A percentile compares a stretch with the other conserved stretches of the same genome.
phyloP scores from a whole-genome alignment of 768 basidiomycete genomes.

The Mycena leptocephala region DNA sequence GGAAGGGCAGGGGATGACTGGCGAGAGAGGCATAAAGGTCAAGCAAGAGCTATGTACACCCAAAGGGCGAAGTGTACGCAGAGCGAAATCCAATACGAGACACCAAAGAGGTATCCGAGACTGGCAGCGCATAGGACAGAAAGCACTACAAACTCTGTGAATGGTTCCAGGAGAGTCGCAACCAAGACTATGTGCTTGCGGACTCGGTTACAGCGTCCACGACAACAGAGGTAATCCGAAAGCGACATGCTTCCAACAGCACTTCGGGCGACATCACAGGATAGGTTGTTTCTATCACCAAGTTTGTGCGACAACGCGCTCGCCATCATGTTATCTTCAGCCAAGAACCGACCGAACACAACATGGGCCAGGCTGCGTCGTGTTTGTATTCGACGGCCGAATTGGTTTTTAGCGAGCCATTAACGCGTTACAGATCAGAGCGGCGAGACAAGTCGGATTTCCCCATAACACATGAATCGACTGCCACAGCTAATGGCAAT shows the following conservation, averaged over 20 bases:
- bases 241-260: conserved; percentile 93
- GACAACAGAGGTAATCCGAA: conserved; percentile 87
- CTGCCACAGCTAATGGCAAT: conserved; percentile 90
- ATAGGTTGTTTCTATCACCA: conserved; percentile 88
- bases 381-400: conserved; percentile 41
- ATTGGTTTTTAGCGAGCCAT: conserved; percentile 76
- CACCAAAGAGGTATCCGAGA: conserved; percentile 63
- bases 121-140: conserved; percentile 77
- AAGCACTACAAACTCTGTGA: conserved; percentile 89
- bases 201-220: conserved; percentile 97
- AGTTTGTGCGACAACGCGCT: conserved; percentile 95
- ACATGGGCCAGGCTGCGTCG: conserved; percentile 47
- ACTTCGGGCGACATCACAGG: conserved; percentile 92
- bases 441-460: conserved; percentile 96
- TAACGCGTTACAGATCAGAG: conserved; percentile 86
- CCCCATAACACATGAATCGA: conserved; percentile 97
- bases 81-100: conserved; percentile 70
- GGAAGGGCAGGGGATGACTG: conserved; percentile 70
- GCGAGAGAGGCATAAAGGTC: conserved; percentile 86
- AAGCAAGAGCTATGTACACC: conserved; percentile 86
- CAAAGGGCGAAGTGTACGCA: conserved; percentile 76
- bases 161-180: conserved; percentile 92
- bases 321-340: conserved; percentile 99
- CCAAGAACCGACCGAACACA: conserved; percentile 90
- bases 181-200: conserved; percentile 93